These are phyloP conservation scores for Nitzschia putrida DNA, from an alignment of 108 stramenopile genomes.

Conservation along the genomic window DNA sequence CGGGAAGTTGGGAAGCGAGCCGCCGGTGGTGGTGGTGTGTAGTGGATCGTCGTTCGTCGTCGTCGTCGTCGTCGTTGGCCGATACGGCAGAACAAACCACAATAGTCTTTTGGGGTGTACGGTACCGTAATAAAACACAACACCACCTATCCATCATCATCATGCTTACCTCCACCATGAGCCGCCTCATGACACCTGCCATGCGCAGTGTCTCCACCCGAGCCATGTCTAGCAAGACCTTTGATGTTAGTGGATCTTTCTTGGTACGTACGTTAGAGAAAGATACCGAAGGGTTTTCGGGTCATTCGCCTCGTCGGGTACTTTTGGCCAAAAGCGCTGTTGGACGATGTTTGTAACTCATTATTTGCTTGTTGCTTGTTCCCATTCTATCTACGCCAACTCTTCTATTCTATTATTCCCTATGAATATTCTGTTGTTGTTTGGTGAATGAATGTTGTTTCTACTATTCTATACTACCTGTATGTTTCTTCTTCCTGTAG, in stretches of 20 bases:
- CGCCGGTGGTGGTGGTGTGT: too few species aligned
- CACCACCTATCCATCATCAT: too few species aligned
- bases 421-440: background rate
- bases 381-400: background rate
- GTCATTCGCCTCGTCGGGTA: background rate
- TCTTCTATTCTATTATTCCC: background rate
- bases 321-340: too few species aligned
- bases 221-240: slow-evolving; percentile 43
- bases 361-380: background rate
- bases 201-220: slow-evolving; percentile 14
- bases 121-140: too few species aligned
- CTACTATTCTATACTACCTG: background rate
- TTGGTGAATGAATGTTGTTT: background rate
- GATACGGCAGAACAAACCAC: too few species aligned
- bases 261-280: slow-evolving; percentile 38
- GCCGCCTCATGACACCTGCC: slow-evolving; percentile 15
- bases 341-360: background rate
- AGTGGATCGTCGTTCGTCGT: too few species aligned
- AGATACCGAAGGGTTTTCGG: background rate
- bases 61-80: too few species aligned
- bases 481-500: slow-evolving; percentile 30
- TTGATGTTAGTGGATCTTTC: slow-evolving; percentile 78
- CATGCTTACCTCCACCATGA: slow-evolving; percentile 14
- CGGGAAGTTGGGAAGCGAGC: too few species aligned
- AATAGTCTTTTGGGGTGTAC: too few species aligned